phyloP scores from a whole-genome alignment of 1,284 basidiomycete genomes.

The Hemileia vastatrix region DNA sequence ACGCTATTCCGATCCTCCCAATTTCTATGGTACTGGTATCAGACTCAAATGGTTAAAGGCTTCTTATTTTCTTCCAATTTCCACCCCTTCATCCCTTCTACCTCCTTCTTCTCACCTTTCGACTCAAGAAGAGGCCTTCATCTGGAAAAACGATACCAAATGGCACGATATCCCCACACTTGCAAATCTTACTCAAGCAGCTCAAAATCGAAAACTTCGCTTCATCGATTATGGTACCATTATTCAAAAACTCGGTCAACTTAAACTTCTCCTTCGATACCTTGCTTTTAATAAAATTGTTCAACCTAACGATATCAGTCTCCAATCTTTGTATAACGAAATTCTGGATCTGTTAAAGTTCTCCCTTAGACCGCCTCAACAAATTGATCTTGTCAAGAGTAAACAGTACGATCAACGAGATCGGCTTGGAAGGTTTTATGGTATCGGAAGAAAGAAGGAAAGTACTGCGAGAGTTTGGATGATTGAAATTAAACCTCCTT shows the following conservation, averaged over 20 bases:
- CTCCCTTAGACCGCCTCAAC: neutral
- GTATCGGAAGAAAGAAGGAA: constrained; percentile 72
- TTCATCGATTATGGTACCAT: constrained; percentile 15
- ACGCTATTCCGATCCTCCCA: neutral
- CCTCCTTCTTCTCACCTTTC: too few species aligned
- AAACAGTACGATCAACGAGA: constrained; percentile 48
- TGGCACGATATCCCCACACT: constrained; percentile 6
- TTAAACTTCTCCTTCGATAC: constrained; percentile 4
- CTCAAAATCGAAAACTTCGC: constrained; percentile 1
- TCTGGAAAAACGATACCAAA: constrained; percentile 5
- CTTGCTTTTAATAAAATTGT: constrained; percentile 2
- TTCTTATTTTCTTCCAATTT: too few species aligned
- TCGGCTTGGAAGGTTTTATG: constrained; percentile 66
- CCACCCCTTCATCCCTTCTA: too few species aligned
- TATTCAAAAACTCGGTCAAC: constrained; percentile 4
- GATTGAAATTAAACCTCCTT: constrained; percentile 47
- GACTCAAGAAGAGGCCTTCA: neutral
- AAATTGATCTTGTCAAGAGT: neutral
- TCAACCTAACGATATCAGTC: neutral
- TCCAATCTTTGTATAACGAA: neutral
- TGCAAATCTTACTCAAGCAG: neutral
- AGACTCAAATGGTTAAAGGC: constrained; percentile 12
- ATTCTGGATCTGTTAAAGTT: constrained; percentile 3
- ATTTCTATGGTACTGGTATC: constrained; percentile 11
- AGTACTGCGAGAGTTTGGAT: constrained; percentile 85